A percentile compares a stretch with the other conserved stretches of the same genome.
Evolutionary conservation across 495 filamentous ascomycete species (phyloP).

Genomic region (Oidiodendron maius): DNA sequence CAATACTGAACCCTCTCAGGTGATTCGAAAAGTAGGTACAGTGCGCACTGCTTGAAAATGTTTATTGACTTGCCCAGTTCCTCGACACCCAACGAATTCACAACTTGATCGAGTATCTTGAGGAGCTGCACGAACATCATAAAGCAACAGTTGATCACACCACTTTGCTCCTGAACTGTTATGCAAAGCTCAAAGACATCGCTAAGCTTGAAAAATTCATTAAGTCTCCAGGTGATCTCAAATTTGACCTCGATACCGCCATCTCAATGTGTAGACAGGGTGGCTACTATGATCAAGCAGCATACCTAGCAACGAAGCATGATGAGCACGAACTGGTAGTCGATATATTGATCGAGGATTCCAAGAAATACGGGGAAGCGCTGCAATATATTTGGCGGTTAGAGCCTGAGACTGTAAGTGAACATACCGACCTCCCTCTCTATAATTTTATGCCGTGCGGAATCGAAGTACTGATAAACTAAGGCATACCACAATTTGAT

Average conservation of each 20-base stretch:
- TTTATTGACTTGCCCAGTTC: conserved; percentile 44
- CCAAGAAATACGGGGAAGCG: conserved; percentile 80
- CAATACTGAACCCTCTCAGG: conserved; percentile 88
- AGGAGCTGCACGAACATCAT: conserved; percentile 92
- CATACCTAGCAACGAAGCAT: conserved; percentile 90
- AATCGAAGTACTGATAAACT: neutral
- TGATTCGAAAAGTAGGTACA: conserved; percentile 70
- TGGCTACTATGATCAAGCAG: conserved; percentile 95
- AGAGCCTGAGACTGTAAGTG: conserved; percentile 70
- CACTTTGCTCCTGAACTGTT: conserved; percentile 90
- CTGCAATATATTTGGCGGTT: conserved; percentile 85
- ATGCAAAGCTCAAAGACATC: conserved; percentile 94
- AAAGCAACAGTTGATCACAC: conserved; percentile 95
- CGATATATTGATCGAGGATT: conserved; percentile 92
- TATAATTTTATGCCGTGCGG: no score
- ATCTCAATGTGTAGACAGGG: conserved; percentile 97
- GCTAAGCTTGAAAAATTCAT: conserved; percentile 94
- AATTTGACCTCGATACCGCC: conserved; percentile 95
- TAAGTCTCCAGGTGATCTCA: conserved; percentile 87
- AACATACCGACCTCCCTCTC: no score
- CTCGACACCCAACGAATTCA: conserved; percentile 95
- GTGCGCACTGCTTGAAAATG: neutral
- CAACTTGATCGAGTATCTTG: conserved; percentile 94
- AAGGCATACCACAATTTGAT: conserved; percentile 85
- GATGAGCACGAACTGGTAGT: conserved; percentile 90